phyloP scores from a whole-genome alignment of 768 basidiomycete species.

The Termitomyces sp. region DNA sequence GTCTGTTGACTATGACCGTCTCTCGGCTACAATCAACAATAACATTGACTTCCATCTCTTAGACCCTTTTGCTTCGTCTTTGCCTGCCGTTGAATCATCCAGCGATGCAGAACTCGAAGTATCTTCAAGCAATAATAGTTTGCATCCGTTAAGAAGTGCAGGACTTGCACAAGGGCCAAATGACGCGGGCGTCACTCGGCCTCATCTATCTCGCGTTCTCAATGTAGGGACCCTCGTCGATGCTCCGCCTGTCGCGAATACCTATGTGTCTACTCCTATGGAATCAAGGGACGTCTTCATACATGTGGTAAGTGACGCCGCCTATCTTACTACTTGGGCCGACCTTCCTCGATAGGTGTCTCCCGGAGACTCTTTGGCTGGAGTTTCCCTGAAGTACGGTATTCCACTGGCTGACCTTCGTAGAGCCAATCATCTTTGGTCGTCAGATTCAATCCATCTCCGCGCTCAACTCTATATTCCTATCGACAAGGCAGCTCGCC shows the following conservation, averaged over 20 bases:
- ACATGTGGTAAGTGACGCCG: slow-evolving; percentile 42
- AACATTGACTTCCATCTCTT: slow-evolving; percentile 5
- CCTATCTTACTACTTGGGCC: background rate
- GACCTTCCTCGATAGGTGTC: slow-evolving; percentile 42
- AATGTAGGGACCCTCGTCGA: slow-evolving; percentile 22
- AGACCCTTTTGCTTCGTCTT: slow-evolving; percentile 10
- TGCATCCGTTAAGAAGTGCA: slow-evolving; percentile 23
- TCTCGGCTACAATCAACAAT: slow-evolving; percentile 7
- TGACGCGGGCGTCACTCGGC: slow-evolving; percentile 23
- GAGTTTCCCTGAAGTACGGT: slow-evolving; percentile 86
- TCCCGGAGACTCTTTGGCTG: slow-evolving; percentile 74
- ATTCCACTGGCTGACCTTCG: slow-evolving; percentile 80
- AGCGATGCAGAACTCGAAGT: slow-evolving; percentile 13
- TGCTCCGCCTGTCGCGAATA: slow-evolving; percentile 16
- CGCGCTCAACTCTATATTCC: slow-evolving; percentile 82
- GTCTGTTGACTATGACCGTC: slow-evolving; percentile 8
- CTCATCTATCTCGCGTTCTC: slow-evolving; percentile 18
- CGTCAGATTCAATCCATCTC: slow-evolving; percentile 87
- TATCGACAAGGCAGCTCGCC: slow-evolving; percentile 47
- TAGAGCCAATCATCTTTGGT: slow-evolving; percentile 88
- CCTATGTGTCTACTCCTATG: slow-evolving; percentile 9
- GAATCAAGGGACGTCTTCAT: slow-evolving; percentile 52
- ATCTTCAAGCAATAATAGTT: slow-evolving; percentile 1
- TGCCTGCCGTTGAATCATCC: background rate
- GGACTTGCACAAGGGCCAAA: slow-evolving; percentile 16